Evolutionary conservation across 768 basidiomycete genomes (phyloP).

Genomic region (Roridomyces roridus): DNA sequence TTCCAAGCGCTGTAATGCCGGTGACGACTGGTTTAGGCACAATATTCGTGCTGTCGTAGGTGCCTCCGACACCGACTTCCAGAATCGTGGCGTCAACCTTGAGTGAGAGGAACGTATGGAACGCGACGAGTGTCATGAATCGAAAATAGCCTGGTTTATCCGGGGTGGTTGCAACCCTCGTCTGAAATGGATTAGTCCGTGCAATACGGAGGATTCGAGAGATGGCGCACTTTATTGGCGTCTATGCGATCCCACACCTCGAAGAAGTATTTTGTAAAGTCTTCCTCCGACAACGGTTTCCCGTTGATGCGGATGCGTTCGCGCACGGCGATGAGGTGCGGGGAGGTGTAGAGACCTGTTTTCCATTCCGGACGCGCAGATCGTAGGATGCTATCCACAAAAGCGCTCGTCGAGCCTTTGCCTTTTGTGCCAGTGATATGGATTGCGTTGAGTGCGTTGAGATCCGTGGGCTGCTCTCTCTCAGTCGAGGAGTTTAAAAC

Average conservation of each 20-base stretch:
- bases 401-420: slow-evolving; percentile 97
- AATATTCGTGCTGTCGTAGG: slow-evolving; percentile 94
- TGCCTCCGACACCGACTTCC: slow-evolving; percentile 96
- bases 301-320: slow-evolving; percentile 97
- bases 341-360: slow-evolving; percentile 96
- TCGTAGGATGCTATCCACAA: slow-evolving; percentile 87
- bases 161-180: slow-evolving; percentile 56
- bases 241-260: slow-evolving; percentile 92
- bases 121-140: slow-evolving; percentile 91
- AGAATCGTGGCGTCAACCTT: slow-evolving; percentile 91
- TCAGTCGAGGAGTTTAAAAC: slow-evolving; percentile 19
- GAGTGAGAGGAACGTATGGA: slow-evolving; percentile 82
- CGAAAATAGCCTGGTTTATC: slow-evolving; percentile 93
- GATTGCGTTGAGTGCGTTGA: slow-evolving; percentile 90
- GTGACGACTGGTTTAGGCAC: slow-evolving; percentile 91
- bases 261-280: slow-evolving; percentile 92
- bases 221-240: slow-evolving; percentile 58
- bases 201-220: not conserved
- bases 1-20: slow-evolving; percentile 88
- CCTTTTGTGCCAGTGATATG: slow-evolving; percentile 99
- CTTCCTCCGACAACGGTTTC: slow-evolving; percentile 82
- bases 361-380: slow-evolving; percentile 75
- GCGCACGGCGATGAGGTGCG: slow-evolving; percentile 93
- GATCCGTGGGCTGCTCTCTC: slow-evolving; percentile 67
- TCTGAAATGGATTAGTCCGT: slow-evolving; percentile 36